phyloP scores from a whole-genome alignment of 306 rosid genomes.

The Urtica urens region DNA sequence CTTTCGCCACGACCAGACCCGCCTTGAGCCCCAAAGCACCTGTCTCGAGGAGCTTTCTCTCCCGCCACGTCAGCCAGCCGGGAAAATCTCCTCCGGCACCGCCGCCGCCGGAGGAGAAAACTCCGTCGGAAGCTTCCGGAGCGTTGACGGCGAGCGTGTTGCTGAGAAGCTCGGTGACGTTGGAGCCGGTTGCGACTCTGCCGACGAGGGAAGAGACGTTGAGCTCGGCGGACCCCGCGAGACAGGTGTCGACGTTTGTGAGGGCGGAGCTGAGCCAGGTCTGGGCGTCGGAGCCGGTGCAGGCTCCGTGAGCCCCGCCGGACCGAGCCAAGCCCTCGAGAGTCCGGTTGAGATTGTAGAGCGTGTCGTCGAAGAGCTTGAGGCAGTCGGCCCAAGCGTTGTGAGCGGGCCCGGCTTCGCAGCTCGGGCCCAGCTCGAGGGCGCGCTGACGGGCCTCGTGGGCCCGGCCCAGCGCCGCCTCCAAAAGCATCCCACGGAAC shows the following conservation, averaged over 20 bases:
- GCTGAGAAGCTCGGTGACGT: slow-evolving; percentile 60
- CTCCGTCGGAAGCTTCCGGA: background rate
- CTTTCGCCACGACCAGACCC: slow-evolving; percentile 66
- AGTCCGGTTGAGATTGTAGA: slow-evolving; percentile 52
- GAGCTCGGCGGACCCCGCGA: slow-evolving; percentile 36
- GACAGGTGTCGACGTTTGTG: slow-evolving; percentile 56
- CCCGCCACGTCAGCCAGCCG: slow-evolving; percentile 35
- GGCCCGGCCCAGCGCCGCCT: slow-evolving; percentile 42
- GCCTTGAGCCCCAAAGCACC: slow-evolving; percentile 24
- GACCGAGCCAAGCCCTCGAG: slow-evolving; percentile 18
- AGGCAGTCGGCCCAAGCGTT: slow-evolving; percentile 46
- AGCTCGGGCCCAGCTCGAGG: background rate
- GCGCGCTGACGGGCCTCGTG: slow-evolving; percentile 17
- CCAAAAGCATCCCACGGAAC: slow-evolving; percentile 33
- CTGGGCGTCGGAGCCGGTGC: slow-evolving; percentile 58
- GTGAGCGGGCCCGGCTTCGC: slow-evolving; percentile 19
- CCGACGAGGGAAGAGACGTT: slow-evolving; percentile 25
- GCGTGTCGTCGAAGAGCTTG: slow-evolving; percentile 48
- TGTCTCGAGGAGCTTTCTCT: slow-evolving; percentile 38
- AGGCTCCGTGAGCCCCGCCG: background rate
- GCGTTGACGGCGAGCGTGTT: slow-evolving; percentile 53
- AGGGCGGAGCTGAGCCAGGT: slow-evolving; percentile 93
- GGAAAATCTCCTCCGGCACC: slow-evolving; percentile 26
- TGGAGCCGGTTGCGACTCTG: slow-evolving; percentile 21
- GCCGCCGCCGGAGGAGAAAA: background rate